A percentile compares a stretch with the other conserved stretches of the same genome.
phyloP scores from a whole-genome alignment of 2,329 filamentous ascomycete species.

The Trichophyton verrucosum region DNA sequence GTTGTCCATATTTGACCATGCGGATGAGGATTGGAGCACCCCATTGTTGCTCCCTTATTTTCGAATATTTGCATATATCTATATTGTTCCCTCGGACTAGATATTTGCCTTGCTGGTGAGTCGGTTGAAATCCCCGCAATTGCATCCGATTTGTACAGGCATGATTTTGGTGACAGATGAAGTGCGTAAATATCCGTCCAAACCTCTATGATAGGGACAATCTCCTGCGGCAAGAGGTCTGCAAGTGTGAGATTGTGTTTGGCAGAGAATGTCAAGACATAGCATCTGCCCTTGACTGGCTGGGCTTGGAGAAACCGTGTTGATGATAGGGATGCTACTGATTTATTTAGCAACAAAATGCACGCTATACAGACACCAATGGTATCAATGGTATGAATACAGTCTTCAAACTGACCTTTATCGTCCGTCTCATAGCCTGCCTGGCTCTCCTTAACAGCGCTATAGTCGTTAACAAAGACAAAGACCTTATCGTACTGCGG shows the following conservation, averaged over 20 bases:
- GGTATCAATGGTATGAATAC: not conserved
- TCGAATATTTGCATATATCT: constrained; percentile 99
- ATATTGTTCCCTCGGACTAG: constrained; percentile 59
- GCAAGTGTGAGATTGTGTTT: constrained; percentile 85
- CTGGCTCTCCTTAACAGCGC: constrained; percentile 88
- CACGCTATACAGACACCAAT: not conserved
- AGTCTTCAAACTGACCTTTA: constrained; percentile 31
- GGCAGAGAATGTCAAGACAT: constrained; percentile 87
- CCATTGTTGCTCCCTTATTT: constrained; percentile 97
- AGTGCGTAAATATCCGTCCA: constrained; percentile 85
- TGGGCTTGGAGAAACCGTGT: constrained; percentile 68
- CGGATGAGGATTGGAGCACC: constrained; percentile 95
- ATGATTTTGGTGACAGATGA: constrained; percentile 61
- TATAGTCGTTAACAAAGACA: constrained; percentile 95
- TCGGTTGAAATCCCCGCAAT: constrained; percentile 44
- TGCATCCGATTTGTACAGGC: constrained; percentile 38
- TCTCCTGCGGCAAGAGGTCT: constrained; percentile 66
- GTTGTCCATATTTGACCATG: constrained; percentile 97
- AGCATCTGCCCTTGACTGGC: constrained; percentile 87
- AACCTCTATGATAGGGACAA: constrained; percentile 69
- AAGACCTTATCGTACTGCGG: constrained; percentile 79
- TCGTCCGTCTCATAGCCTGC: constrained; percentile 54
- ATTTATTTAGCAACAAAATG: not conserved
- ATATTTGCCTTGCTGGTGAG: constrained; percentile 33
- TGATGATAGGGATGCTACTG: constrained; percentile 44